A percentile compares a stretch with the other conserved stretches of the same genome.
These are phyloP conservation scores for Penicillium arizonense DNA, from an alignment of 495 filamentous ascomycete species.

Conservation along the genomic window DNA sequence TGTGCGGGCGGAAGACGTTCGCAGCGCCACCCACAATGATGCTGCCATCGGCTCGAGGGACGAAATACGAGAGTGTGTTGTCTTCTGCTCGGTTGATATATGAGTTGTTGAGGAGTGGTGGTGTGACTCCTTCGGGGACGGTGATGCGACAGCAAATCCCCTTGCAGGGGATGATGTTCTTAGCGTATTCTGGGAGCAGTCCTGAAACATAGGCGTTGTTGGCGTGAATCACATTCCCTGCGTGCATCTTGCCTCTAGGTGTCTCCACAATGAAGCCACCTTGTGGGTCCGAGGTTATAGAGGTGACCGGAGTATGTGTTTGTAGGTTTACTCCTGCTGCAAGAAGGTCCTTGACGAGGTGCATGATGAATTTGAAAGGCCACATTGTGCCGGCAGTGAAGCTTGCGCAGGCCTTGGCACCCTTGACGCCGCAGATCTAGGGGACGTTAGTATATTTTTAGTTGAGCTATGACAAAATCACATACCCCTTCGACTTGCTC, in stretches of 20 bases:
- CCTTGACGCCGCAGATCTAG: conserved; percentile 30
- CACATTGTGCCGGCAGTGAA: conserved; percentile 58
- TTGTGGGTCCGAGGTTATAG: conserved; percentile 28
- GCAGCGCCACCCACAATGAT: conserved; percentile 65
- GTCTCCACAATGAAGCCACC: conserved; percentile 52
- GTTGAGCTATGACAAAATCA: background rate
- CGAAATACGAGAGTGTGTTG: conserved; percentile 55
- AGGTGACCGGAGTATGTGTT: conserved; percentile 55
- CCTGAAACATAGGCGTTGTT: conserved; percentile 71
- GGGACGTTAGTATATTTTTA: background rate
- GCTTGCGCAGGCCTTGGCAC: conserved; percentile 29
- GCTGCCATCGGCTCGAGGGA: conserved; percentile 62
- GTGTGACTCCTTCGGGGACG: conserved; percentile 55
- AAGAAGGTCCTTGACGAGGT: conserved; percentile 54
- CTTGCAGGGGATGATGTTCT: conserved; percentile 57
- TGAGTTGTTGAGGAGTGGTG: conserved; percentile 29
- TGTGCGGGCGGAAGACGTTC: conserved; percentile 47
- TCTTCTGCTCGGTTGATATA: conserved; percentile 31
- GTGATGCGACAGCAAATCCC: conserved; percentile 62
- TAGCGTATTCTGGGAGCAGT: conserved; percentile 54
- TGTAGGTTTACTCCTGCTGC: conserved; percentile 59
- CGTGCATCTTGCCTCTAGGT: conserved; percentile 47
- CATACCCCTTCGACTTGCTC: conserved; percentile 31
- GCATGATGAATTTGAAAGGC: conserved; percentile 62
- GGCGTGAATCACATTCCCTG: conserved; percentile 59